Conservation (phyloP, 106 monocot species). For the Dendrobium chrysotoxum region DNA sequence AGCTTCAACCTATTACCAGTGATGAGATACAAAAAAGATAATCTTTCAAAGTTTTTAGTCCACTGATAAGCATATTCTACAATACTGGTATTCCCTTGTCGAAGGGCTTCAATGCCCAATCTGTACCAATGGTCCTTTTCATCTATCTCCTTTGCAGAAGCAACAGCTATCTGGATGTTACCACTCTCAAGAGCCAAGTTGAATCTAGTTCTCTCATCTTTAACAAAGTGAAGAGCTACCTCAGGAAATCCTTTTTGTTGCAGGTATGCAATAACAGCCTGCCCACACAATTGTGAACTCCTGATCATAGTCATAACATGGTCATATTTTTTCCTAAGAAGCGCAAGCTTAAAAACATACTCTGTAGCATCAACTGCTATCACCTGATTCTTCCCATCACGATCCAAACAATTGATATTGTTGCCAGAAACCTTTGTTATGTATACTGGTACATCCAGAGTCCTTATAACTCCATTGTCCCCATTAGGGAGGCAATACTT, state of each 20-base stretch:
- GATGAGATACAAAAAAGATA: slow-evolving; percentile 37
- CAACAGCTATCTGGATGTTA: slow-evolving; percentile 43
- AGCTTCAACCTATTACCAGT: slow-evolving; percentile 40
- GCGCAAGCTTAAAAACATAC: slow-evolving; percentile 59
- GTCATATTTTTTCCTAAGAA: slow-evolving; percentile 39
- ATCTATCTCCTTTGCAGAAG: slow-evolving; percentile 35
- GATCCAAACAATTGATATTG: slow-evolving; percentile 30
- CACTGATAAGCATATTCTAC: slow-evolving; percentile 40
- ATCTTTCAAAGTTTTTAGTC: slow-evolving; percentile 35
- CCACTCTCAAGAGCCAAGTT: slow-evolving; percentile 64
- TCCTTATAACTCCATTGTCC: slow-evolving; percentile 53
- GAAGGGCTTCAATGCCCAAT: slow-evolving; percentile 30
- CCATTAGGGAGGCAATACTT: slow-evolving; percentile 54
- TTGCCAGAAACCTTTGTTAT: slow-evolving; percentile 50
- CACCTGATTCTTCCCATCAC: slow-evolving; percentile 24
- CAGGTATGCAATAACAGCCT: slow-evolving; percentile 38
- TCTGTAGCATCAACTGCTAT: slow-evolving; percentile 43
- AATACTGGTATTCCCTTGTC: slow-evolving; percentile 32
- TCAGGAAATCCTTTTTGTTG: slow-evolving; percentile 42
- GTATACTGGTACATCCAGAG: slow-evolving; percentile 56
- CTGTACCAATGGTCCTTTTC: slow-evolving; percentile 41
- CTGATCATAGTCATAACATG: slow-evolving; percentile 39
- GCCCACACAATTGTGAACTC: slow-evolving; percentile 29
- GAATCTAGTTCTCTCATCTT: slow-evolving; percentile 58
- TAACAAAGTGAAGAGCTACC: slow-evolving; percentile 43